phyloP scores from a whole-genome alignment of 176 grass and related monocot species.

The Oryza rufipogon region DNA sequence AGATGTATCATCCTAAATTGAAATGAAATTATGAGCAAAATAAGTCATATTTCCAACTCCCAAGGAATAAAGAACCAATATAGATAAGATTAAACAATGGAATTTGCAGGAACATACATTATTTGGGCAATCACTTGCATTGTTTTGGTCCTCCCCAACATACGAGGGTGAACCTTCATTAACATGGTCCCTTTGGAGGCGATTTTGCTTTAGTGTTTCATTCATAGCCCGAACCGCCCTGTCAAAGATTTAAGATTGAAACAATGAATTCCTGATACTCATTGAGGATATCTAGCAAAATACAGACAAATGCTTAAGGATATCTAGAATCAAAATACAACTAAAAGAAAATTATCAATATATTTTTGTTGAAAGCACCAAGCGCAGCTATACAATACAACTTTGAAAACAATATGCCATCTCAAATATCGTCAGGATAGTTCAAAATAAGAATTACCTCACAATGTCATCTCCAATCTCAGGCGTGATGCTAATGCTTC shows the following conservation, averaged over 20 bases:
- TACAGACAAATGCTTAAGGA: constrained; percentile 2
- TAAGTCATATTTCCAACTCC: constrained; percentile 10
- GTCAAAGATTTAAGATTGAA: constrained; percentile 46
- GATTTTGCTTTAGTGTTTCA: constrained; percentile 99
- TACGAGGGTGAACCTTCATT: constrained; percentile 75
- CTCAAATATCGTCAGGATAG: constrained; percentile 17
- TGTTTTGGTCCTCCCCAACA: constrained; percentile 54
- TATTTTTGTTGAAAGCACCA: constrained; percentile 37
- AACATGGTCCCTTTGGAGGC: constrained; percentile 77
- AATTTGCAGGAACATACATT: constrained; percentile 52
- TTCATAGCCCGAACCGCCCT: constrained; percentile 99
- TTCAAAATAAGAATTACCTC: constrained; percentile 67
- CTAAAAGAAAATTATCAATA: constrained; percentile 24
- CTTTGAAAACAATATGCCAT: not conserved
- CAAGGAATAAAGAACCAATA: constrained; percentile 32
- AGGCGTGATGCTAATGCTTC: constrained; percentile 99
- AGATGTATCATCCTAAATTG: constrained; percentile 66
- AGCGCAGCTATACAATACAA: constrained; percentile 16
- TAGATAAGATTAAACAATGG: constrained; percentile 16
- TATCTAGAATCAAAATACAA: constrained; percentile 32
- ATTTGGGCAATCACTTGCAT: constrained; percentile 53
- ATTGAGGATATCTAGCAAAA: constrained; percentile 32
- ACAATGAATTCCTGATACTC: constrained; percentile 33
- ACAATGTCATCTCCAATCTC: constrained; percentile 99
- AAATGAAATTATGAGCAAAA: constrained; percentile 43